Base-by-base conservation (phyloP, 805 yeast species). In the Debaryomyces tyrocola region DNA sequence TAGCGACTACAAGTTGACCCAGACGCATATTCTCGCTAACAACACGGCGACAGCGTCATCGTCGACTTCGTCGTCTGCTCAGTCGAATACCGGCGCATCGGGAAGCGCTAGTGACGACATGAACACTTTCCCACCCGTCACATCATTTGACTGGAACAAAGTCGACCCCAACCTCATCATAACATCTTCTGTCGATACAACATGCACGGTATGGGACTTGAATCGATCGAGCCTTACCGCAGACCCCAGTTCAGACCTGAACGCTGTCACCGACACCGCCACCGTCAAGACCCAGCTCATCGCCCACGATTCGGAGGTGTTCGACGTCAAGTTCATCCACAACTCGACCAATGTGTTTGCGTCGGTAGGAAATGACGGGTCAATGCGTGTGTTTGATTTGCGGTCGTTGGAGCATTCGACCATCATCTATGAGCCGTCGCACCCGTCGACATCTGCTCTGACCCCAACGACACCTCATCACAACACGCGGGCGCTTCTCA, bases 131-230 rank as follows among this genome's bases (percentile, higher is more conserved):
- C 96, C 99, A 1, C 99, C 99, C 4, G 77, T 94, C 43, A 91
- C 98, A 0, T 84, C 96, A 1, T 89, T 94, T 57, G 97, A 94
- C 67, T 94, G 99, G 97, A 90, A 87, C 69, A 68, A 75, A 33
- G 72, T 75, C 1, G 91, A 88, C 56, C 79, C 88, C 2, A 80
- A 80, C 41, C 65, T 83, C 34, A 78, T 90, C 17, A 85, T 94
- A 33, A 89, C 97, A 1, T 81, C 92, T 51, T 84, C 94, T 17
- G 88, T 92, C 9, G 99, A 94, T 67, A 94, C 99, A 0, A 94
- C 99, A 0, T 94, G 99, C 67, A 91, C 98, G 0, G 83, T 90
- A 3, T 94, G 99, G 98, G 98, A 94, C 66, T 64, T 90, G 28
- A 60, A 64, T 49, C 62, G 76, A 24, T 55, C 68, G 4, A 53